Evolutionary conservation across 2,329 filamentous ascomycete genomes (phyloP).

Genomic region (Phialophora verrucosa): DNA sequence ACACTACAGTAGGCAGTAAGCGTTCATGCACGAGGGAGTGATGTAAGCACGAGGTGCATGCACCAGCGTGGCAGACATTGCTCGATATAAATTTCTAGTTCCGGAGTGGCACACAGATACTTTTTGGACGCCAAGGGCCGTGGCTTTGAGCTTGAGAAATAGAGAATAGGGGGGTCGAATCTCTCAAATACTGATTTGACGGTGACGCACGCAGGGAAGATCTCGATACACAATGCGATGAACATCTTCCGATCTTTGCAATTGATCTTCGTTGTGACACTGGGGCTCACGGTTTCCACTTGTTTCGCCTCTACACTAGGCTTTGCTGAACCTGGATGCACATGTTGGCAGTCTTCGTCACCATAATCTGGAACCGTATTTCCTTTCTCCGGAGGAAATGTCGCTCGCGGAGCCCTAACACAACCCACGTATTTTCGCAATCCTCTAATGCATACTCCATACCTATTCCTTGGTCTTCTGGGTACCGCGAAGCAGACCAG

Average conservation of each 20-base stretch:
- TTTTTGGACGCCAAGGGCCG: slow-evolving; percentile 4
- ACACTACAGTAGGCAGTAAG: background rate
- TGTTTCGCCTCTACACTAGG: slow-evolving; percentile 1
- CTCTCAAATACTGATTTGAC: slow-evolving; percentile 1
- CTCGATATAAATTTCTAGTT: slow-evolving; percentile 4
- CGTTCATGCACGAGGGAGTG: background rate
- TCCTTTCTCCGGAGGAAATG: slow-evolving; percentile 5
- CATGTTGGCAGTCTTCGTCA: slow-evolving; percentile 11
- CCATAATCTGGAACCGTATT: slow-evolving; percentile 9
- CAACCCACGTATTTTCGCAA: slow-evolving; percentile 27
- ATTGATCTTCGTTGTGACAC: slow-evolving; percentile 12
- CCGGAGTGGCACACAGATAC: background rate
- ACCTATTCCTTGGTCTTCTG: slow-evolving; percentile 99
- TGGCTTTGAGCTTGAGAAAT: background rate
- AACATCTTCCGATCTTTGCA: slow-evolving; percentile 8
- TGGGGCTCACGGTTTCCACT: background rate
- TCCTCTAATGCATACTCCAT: slow-evolving; percentile 20
- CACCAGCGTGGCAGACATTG: background rate
- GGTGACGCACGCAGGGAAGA: background rate
- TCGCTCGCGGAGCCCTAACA: slow-evolving; percentile 22
- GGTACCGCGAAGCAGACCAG: slow-evolving; percentile 99
- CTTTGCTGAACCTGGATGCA: slow-evolving; percentile 6
- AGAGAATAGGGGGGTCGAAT: background rate
- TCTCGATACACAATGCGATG: background rate
- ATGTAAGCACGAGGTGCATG: slow-evolving; percentile 3